Percentiles rank a stretch among this genome's conserved stretches.
phyloP scores from a whole-genome alignment of 805 yeast genomes.

The Suhomyces canberraensis region DNA sequence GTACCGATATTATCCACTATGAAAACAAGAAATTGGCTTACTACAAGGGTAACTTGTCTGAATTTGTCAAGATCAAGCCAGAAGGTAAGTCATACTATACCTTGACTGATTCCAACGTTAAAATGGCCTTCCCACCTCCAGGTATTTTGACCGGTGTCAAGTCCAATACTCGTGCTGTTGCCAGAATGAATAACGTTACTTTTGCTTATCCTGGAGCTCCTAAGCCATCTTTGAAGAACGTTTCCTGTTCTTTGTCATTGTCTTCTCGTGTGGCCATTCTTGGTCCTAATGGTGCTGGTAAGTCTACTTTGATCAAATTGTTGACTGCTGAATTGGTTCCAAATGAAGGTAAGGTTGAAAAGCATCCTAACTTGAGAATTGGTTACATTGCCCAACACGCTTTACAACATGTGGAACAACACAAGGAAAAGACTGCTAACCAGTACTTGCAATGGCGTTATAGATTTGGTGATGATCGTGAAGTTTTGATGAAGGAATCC shows the following conservation, averaged over 20 bases:
- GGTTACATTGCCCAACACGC: slow-evolving; percentile 99
- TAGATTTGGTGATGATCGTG: slow-evolving; percentile 97
- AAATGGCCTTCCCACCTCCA: slow-evolving; percentile 98
- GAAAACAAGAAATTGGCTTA: slow-evolving; percentile 92
- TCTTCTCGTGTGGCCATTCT: slow-evolving; percentile 96
- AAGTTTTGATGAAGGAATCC: slow-evolving; percentile 88
- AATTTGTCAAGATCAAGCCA: slow-evolving; percentile 86
- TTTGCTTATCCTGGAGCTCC: slow-evolving; percentile 87
- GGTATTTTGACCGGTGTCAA: slow-evolving; percentile 97
- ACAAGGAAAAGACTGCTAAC: slow-evolving; percentile 95
- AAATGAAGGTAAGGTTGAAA: slow-evolving; percentile 84
- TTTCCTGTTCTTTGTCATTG: slow-evolving; percentile 85
- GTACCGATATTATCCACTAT: slow-evolving; percentile 95
- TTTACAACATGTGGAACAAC: slow-evolving; percentile 93
- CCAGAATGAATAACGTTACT: slow-evolving; percentile 79
- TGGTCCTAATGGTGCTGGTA: slow-evolving; percentile 99
- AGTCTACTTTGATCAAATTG: slow-evolving; percentile 89
- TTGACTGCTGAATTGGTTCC: slow-evolving; percentile 92
- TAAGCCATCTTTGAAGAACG: slow-evolving; percentile 74
- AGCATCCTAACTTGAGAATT: slow-evolving; percentile 96
- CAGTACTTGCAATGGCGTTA: slow-evolving; percentile 99
- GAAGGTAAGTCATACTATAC: slow-evolving; percentile 97
- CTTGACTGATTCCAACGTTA: slow-evolving; percentile 84
- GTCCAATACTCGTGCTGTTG: slow-evolving; percentile 91
- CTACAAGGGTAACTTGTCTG: slow-evolving; percentile 94